These are phyloP conservation scores for Colletotrichum camelliae DNA, from an alignment of 2,329 filamentous ascomycete genomes.

Conservation along the genomic window DNA sequence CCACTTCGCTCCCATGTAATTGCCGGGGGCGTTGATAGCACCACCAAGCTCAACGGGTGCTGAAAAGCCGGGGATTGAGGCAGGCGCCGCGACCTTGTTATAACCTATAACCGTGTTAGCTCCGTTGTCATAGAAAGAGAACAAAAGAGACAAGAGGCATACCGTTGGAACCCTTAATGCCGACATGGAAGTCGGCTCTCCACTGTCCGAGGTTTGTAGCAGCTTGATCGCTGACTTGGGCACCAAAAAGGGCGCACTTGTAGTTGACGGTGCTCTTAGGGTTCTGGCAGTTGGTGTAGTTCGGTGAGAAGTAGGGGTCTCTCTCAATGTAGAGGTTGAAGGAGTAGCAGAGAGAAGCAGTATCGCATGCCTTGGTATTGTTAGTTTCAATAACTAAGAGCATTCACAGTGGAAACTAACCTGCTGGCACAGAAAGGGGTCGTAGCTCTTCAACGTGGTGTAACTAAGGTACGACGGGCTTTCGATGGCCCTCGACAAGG, in stretches of 20 bases:
- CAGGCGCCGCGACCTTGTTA: not conserved
- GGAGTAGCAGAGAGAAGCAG: not conserved
- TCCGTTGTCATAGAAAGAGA: not conserved
- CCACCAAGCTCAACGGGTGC: not conserved
- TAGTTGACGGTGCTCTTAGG: not conserved
- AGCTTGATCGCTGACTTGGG: not conserved
- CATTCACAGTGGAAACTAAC: not conserved
- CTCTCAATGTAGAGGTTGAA: slow-evolving; percentile 15
- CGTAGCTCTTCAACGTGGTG: not conserved
- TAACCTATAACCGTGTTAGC: not conserved
- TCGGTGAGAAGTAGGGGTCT: not conserved
- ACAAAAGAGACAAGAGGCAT: not conserved
- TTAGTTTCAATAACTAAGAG: not conserved
- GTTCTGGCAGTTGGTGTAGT: not conserved
- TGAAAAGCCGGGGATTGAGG: not conserved
- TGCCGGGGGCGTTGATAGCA: not conserved
- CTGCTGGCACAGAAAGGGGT: slow-evolving; percentile 10
- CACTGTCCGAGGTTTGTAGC: slow-evolving; percentile 18
- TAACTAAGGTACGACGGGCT: not conserved
- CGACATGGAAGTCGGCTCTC: slow-evolving; percentile 18
- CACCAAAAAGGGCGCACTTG: slow-evolving; percentile 13
- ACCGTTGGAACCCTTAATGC: slow-evolving; percentile 20
- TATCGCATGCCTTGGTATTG: slow-evolving; percentile 1
- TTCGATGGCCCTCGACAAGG: not conserved
- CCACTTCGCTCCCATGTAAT: slow-evolving; percentile 2